phyloP scores from a whole-genome alignment of 768 basidiomycete genomes.

The Hemileccinum rubropunctum region DNA sequence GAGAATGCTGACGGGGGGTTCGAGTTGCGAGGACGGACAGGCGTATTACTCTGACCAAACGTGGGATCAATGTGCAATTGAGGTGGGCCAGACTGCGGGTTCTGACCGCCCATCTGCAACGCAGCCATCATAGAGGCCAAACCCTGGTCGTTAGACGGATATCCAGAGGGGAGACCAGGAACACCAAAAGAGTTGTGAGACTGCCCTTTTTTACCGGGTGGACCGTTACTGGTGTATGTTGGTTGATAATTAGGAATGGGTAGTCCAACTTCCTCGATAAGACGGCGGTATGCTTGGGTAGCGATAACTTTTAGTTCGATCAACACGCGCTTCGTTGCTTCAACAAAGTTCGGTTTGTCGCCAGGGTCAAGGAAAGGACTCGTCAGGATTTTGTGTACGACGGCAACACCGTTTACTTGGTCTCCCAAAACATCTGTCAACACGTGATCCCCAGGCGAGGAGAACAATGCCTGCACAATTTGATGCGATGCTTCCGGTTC shows the following conservation, averaged over 20 bases:
- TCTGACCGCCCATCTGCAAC: conserved; percentile 86
- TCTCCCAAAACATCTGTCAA: conserved; percentile 93
- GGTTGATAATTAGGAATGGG: conserved; percentile 87
- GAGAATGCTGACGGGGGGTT: conserved; percentile 45
- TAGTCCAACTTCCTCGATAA: conserved; percentile 93
- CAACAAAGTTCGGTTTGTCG: conserved; percentile 69
- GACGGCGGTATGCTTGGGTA: conserved; percentile 90
- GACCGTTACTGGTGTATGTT: conserved; percentile 61
- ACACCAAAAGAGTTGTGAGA: conserved; percentile 58
- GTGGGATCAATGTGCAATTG: conserved; percentile 69
- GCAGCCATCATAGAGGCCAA: conserved; percentile 93
- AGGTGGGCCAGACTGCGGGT: conserved; percentile 74
- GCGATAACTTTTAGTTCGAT: conserved; percentile 90
- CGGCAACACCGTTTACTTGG: conserved; percentile 93
- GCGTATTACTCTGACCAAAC: conserved; percentile 44
- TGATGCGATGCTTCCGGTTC: conserved; percentile 86
- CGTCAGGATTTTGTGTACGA: conserved; percentile 89
- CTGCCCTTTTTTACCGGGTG: conserved; percentile 57
- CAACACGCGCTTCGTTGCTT: conserved; percentile 86
- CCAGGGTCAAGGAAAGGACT: conserved; percentile 77
- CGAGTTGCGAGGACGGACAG: conserved; percentile 45
- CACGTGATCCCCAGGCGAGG: conserved; percentile 85
- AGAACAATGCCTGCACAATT: conserved; percentile 87
- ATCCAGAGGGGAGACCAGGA: conserved; percentile 75
- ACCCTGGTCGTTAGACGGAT: conserved; percentile 80